A percentile compares a stretch with the other conserved stretches of the same genome.
Evolutionary conservation across 768 basidiomycete species (phyloP).

Genomic region (Calocera cornea): DNA sequence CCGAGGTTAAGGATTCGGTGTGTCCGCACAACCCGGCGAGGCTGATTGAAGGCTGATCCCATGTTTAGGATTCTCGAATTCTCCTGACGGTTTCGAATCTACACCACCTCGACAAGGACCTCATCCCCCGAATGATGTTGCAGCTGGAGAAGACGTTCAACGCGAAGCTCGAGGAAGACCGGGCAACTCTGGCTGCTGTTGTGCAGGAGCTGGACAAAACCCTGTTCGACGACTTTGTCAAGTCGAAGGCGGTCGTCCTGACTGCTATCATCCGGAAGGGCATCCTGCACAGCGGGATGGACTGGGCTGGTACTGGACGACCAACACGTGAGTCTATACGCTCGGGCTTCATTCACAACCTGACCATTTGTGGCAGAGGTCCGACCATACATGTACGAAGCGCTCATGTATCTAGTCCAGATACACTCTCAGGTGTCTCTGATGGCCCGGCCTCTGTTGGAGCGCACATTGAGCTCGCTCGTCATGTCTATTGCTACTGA

Average conservation of each 20-base stretch:
- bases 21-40: conserved; percentile 13
- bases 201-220: conserved; percentile 75
- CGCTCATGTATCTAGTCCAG: conserved; percentile 73
- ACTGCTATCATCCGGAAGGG: conserved; percentile 59
- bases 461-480: conserved; percentile 66
- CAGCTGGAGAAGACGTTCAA: conserved; percentile 70
- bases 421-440: conserved; percentile 83
- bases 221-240: conserved; percentile 77
- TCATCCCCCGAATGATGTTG: conserved; percentile 66
- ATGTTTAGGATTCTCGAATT: conserved; percentile 61
- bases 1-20: conserved; percentile 16
- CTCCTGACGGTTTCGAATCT: conserved; percentile 86
- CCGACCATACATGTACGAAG: conserved; percentile 84
- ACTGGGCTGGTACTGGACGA: conserved; percentile 90
- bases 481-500: conserved; percentile 75
- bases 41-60: background rate
- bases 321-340: conserved; percentile 57
- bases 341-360: no score
- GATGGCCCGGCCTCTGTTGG: conserved; percentile 63
- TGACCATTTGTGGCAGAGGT: conserved; percentile 46
- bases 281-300: conserved; percentile 65
- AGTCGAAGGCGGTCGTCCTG: conserved; percentile 60
- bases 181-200: conserved; percentile 59
- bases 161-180: conserved; percentile 56
- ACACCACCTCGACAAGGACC: conserved; percentile 48